These are phyloP conservation scores for Verbascum thapsus DNA, from an alignment of 257 asterid species.

Conservation along the genomic window DNA sequence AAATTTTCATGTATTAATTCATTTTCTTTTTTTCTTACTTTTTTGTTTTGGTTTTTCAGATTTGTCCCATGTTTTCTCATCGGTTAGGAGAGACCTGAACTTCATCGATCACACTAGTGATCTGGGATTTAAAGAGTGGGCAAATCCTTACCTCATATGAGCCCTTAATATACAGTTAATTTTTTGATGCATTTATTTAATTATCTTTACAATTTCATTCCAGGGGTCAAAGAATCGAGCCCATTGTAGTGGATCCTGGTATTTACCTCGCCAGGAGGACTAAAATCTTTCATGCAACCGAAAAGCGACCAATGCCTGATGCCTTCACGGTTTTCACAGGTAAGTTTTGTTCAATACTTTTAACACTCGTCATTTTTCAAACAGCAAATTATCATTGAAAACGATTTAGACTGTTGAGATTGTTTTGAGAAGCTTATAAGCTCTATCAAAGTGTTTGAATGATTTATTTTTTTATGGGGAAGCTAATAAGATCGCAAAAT, in stretches of 20 bases:
- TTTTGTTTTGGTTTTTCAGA: constrained; percentile 51
- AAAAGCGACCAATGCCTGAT: constrained; percentile 90
- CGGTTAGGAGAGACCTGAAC: constrained; percentile 83
- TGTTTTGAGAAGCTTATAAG: no score
- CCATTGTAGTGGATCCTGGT: constrained; percentile 95
- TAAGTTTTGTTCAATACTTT: constrained; percentile 25
- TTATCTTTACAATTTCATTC: constrained; percentile 31
- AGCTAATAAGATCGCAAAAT: no score
- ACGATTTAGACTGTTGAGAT: no score
- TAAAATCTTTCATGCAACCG: constrained; percentile 86
- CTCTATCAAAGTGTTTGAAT: no score
- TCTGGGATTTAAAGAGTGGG: constrained; percentile 99
- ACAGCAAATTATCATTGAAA: background rate
- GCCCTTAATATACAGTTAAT: constrained; percentile 7
- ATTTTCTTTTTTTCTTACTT: constrained; percentile 20
- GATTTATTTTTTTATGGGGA: no score
- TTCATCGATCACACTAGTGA: constrained; percentile 94
- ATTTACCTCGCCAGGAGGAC: constrained; percentile 83
- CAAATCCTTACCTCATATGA: constrained; percentile 47
- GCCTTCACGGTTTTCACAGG: constrained; percentile 92
- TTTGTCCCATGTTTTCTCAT: constrained; percentile 90
- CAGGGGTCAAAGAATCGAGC: constrained; percentile 81
- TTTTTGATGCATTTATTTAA: constrained; percentile 20
- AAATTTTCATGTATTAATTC: constrained; percentile 7
- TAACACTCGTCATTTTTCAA: background rate